Evolutionary conservation across 2,329 filamentous ascomycete genomes (phyloP).

Genomic region (Pleoardoris graminearum): DNA sequence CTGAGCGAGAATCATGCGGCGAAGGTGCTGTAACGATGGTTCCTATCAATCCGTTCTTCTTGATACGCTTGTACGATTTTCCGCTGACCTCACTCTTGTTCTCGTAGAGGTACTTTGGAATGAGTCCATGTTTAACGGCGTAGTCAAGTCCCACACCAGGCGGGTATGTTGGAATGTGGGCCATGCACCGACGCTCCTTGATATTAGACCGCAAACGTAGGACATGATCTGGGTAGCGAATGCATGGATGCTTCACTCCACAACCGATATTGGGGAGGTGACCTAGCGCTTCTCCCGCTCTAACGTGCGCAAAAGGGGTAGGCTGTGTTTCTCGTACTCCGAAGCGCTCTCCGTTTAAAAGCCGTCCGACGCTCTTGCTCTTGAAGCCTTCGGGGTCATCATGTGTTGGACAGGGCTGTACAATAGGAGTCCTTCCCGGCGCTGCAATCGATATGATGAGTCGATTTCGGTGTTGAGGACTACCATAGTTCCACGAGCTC

Average conservation of each 20-base stretch:
- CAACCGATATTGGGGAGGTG: conserved; percentile 69
- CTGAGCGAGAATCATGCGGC: conserved; percentile 60
- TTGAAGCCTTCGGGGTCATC: conserved; percentile 54
- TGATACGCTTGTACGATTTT: conserved; percentile 56
- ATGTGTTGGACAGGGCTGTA: conserved; percentile 64
- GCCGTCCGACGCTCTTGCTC: conserved; percentile 55
- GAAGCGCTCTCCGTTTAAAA: conserved; percentile 53
- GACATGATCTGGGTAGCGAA: conserved; percentile 70
- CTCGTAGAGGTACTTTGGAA: conserved; percentile 30
- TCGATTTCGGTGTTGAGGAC: conserved; percentile 66
- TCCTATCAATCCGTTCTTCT: conserved; percentile 58
- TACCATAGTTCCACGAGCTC: conserved; percentile 71
- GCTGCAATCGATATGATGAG: conserved; percentile 74
- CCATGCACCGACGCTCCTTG: conserved; percentile 53
- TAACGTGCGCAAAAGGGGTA: conserved; percentile 65
- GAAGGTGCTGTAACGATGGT: conserved; percentile 63
- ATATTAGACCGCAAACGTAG: conserved; percentile 26
- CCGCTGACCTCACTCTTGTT: conserved; percentile 22
- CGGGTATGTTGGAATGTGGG: conserved; percentile 62
- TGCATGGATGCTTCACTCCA: conserved; percentile 63
- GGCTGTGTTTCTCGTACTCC: conserved; percentile 55
- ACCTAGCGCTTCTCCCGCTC: conserved; percentile 56
- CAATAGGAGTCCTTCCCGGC: conserved; percentile 63
- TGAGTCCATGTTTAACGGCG: conserved; percentile 44
- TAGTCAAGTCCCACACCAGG: conserved; percentile 31